Percentiles rank a stretch among this genome's conserved stretches.
These are phyloP conservation scores for Fusarium falciforme DNA, from an alignment of 2,329 filamentous ascomycete species.

Conservation along the genomic window DNA sequence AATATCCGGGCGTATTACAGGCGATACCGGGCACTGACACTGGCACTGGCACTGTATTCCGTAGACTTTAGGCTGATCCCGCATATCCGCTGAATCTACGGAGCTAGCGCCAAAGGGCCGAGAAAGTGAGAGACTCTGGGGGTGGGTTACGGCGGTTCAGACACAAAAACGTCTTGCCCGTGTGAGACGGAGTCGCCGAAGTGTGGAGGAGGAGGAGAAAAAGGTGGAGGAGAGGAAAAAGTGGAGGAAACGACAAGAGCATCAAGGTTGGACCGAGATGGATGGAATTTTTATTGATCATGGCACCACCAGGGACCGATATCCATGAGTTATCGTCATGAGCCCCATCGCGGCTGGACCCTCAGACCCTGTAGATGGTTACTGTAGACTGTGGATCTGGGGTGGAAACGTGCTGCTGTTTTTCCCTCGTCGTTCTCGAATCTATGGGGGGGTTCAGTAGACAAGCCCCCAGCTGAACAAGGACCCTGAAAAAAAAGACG, in stretches of 20 bases:
- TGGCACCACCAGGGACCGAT: conserved; percentile 2
- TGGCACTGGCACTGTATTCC: too few species aligned
- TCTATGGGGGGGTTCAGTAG: neutral
- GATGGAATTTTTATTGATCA: conserved; percentile 1
- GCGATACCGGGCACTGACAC: neutral
- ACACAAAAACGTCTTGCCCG: neutral
- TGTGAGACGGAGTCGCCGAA: conserved; percentile 31
- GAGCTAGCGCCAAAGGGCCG: neutral
- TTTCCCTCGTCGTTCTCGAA: conserved; percentile 2
- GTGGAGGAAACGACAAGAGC: conserved; percentile 2
- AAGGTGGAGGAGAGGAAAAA: neutral
- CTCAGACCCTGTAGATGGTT: neutral
- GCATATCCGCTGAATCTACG: neutral
- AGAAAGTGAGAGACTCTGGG: conserved; percentile 17
- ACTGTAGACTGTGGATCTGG: conserved; percentile 28
- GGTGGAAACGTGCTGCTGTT: conserved; percentile 23
- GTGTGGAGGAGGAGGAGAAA: conserved; percentile 17
- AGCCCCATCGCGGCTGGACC: neutral
- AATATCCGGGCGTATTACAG: neutral
- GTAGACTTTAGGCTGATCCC: conserved; percentile 29
- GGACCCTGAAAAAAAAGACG: conserved; percentile 26
- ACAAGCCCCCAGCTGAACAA: neutral
- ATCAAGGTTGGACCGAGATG: conserved; percentile 5
- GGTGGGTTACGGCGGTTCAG: neutral
- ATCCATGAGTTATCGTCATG: neutral